These are phyloP conservation scores for Hortiboletus flavorubellus DNA, from an alignment of 768 basidiomycete species.

Conservation along the genomic window DNA sequence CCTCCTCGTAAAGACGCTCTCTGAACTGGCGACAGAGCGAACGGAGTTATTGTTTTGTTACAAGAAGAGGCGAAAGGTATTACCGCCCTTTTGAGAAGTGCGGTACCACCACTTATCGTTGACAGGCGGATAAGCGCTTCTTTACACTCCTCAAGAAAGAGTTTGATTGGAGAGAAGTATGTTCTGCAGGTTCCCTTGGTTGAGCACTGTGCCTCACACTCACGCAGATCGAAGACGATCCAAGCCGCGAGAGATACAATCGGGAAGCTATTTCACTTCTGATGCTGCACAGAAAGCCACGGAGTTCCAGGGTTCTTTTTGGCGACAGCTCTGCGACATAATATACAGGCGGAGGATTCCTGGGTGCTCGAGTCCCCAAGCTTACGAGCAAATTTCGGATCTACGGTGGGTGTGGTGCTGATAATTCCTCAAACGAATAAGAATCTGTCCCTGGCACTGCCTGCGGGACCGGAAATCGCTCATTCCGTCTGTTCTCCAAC, in stretches of 20 bases:
- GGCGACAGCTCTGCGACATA: not conserved
- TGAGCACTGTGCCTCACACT: conserved; percentile 1
- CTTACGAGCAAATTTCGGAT: not conserved
- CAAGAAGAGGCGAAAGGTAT: conserved; percentile 87
- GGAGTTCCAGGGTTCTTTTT: not conserved
- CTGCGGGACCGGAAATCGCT: not conserved
- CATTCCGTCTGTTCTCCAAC: conserved; percentile 6
- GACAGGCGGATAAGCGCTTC: conserved; percentile 84
- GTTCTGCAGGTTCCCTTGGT: conserved; percentile 1
- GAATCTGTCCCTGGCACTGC: not conserved
- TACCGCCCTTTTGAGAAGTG: not conserved
- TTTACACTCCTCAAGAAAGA: conserved; percentile 75
- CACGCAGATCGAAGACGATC: conserved; percentile 60
- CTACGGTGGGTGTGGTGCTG: not conserved
- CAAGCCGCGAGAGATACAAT: conserved; percentile 51
- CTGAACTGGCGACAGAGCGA: conserved; percentile 50
- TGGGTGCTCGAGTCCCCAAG: not conserved
- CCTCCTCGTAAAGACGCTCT: conserved; percentile 76
- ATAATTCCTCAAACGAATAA: not conserved
- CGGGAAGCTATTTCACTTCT: conserved; percentile 69
- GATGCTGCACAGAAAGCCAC: conserved; percentile 27
- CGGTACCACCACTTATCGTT: conserved; percentile 1
- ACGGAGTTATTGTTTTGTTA: conserved; percentile 87
- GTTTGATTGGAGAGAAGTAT: conserved; percentile 70
- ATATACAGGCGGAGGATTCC: not conserved